Evolutionary conservation across 192 early-diverging fungal species (phyloP).

Genomic region (Backusella luteola): DNA sequence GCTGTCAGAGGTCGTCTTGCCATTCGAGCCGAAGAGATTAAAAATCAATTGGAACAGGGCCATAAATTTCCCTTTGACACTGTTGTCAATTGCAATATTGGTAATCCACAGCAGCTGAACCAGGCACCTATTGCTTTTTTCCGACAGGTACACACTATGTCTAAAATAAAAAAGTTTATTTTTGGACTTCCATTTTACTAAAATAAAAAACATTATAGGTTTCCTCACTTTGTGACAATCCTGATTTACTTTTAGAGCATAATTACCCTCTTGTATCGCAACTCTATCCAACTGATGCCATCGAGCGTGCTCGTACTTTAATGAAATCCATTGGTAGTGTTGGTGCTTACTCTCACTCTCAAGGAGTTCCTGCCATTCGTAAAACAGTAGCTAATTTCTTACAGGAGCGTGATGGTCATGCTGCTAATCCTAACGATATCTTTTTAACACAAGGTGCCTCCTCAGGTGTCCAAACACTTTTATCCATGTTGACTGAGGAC

Average conservation of each 20-base stretch:
- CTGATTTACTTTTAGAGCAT: conserved; percentile 68
- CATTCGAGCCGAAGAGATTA: conserved; percentile 86
- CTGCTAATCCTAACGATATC: conserved; percentile 77
- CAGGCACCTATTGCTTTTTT: conserved; percentile 97
- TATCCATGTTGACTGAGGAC: conserved; percentile 78
- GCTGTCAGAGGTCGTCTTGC: conserved; percentile 95
- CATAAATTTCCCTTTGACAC: conserved; percentile 62
- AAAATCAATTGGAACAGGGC: conserved; percentile 45
- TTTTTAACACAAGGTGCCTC: conserved; percentile 94
- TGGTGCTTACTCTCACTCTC: conserved; percentile 94
- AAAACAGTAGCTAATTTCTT: conserved; percentile 88
- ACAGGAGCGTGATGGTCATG: conserved; percentile 84
- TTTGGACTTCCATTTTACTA: not conserved
- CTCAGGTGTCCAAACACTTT: conserved; percentile 86
- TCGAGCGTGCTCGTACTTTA: conserved; percentile 76
- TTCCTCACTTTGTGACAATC: conserved; percentile 84
- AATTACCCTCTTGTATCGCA: conserved; percentile 46
- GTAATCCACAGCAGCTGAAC: conserved; percentile 88
- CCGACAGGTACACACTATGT: conserved; percentile 70
- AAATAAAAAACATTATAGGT: conserved; percentile 49
- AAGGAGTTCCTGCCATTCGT: conserved; percentile 82
- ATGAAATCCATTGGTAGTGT: conserved; percentile 67
- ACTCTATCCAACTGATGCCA: conserved; percentile 86
- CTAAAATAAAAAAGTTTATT: not conserved
- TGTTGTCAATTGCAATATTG: conserved; percentile 86